These are phyloP conservation scores for Kockovaella imperatae DNA, from an alignment of 768 basidiomycete species.

Conservation along the genomic window DNA sequence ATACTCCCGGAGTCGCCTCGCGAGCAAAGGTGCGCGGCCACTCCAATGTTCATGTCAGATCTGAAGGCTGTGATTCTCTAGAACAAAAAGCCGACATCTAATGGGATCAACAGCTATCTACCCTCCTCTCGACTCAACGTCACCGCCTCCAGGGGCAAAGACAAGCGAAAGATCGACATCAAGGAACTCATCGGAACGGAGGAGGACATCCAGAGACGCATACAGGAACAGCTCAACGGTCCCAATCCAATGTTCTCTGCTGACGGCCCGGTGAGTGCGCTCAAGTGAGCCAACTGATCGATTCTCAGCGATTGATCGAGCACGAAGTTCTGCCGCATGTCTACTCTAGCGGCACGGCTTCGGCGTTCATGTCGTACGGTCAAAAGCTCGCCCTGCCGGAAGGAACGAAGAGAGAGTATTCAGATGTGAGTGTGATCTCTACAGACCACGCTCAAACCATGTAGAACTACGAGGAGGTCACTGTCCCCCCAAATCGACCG, in stretches of 20 bases:
- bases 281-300: background rate
- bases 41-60: background rate
- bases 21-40: background rate
- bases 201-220: conserved; percentile 37
- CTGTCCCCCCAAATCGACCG: conserved; percentile 71
- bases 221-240: conserved; percentile 40
- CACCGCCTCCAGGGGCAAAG: conserved; percentile 24
- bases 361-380: conserved; percentile 63
- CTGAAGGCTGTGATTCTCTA: background rate
- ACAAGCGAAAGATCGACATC: conserved; percentile 27
- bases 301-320: conserved; percentile 21
- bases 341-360: conserved; percentile 59
- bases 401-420: conserved; percentile 62
- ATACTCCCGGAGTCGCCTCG: background rate
- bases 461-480: conserved; percentile 81
- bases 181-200: conserved; percentile 30
- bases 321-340: conserved; percentile 67
- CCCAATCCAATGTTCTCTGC: conserved; percentile 37
- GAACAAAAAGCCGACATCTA: background rate
- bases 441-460: background rate
- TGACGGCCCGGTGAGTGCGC: conserved; percentile 21
- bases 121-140: conserved; percentile 19
- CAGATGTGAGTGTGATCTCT: conserved; percentile 53
- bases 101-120: conserved; percentile 7
- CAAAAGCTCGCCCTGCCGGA: conserved; percentile 72